Evolutionary conservation across 768 basidiomycete species (phyloP).

Genomic region (Lyophyllum atratum): DNA sequence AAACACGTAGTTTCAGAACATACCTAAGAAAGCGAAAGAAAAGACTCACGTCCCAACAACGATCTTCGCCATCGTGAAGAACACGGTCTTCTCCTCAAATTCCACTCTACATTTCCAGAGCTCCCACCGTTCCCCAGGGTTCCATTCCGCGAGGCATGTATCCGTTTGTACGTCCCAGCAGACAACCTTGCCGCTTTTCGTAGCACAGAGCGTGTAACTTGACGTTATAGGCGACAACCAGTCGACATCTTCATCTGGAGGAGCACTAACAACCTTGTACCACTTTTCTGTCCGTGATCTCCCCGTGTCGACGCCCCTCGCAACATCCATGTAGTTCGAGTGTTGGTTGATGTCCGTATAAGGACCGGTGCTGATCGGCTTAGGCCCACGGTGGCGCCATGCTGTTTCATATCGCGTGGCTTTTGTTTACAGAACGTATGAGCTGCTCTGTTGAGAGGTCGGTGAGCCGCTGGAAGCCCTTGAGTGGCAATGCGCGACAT

Average conservation of each 20-base stretch:
- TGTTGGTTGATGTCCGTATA: conserved; percentile 31
- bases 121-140: conserved; percentile 64
- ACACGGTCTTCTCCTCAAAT: conserved; percentile 70
- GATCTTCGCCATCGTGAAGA: conserved; percentile 75
- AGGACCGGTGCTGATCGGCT: conserved; percentile 41
- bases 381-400: conserved; percentile 62
- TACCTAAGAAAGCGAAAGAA: not conserved
- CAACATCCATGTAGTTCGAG: conserved; percentile 42
- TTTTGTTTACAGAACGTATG: conserved; percentile 61
- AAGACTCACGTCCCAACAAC: conserved; percentile 48
- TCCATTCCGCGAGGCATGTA: conserved; percentile 67
- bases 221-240: conserved; percentile 80
- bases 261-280: conserved; percentile 71
- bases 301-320: conserved; percentile 8
- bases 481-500: conserved; percentile 68
- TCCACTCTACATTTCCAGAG: conserved; percentile 81
- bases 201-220: conserved; percentile 75
- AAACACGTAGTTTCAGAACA: not conserved
- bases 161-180: conserved; percentile 76
- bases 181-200: conserved; percentile 73
- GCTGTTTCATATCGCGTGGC: conserved; percentile 62
- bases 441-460: conserved; percentile 67
- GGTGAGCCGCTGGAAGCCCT: conserved; percentile 67
- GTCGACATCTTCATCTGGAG: conserved; percentile 69
- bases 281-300: conserved; percentile 36